Conservation (phyloP, 2,329 filamentous ascomycete genomes). For the Byssochlamys sp. region DNA sequence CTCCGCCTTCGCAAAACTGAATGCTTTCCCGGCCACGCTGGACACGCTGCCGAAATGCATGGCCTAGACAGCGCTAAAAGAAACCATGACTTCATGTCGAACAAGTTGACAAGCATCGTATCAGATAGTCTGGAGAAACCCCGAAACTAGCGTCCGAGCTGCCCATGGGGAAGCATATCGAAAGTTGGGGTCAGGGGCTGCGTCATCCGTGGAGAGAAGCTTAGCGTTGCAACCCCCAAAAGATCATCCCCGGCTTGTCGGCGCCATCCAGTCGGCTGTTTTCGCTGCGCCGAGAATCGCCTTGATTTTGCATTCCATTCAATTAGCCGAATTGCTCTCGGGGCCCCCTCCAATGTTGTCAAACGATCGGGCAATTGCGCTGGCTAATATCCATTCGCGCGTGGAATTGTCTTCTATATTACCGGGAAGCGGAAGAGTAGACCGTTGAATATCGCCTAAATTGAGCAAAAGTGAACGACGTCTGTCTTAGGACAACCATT, state of each 20-base stretch:
- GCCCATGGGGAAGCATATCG: conserved; percentile 8
- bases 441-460: not conserved
- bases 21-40: not conserved
- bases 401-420: not conserved
- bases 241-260: not conserved
- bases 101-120: conserved; percentile 3
- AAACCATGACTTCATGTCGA: not conserved
- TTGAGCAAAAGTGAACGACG: not conserved
- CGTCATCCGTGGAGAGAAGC: conserved; percentile 10
- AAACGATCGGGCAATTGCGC: not conserved
- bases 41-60: not conserved
- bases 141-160: conserved; percentile 9
- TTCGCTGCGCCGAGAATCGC: not conserved
- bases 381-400: not conserved
- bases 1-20: not conserved
- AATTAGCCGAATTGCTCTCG: not conserved
- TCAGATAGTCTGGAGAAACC: conserved; percentile 12
- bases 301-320: not conserved
- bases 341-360: not conserved
- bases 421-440: not conserved
- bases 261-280: not conserved
- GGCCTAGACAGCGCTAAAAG: not conserved
- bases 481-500: not conserved
- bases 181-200: conserved; percentile 5
- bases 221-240: not conserved